Evolutionary conservation across 805 yeast species (phyloP).

Genomic region (Lachancea sp.): DNA sequence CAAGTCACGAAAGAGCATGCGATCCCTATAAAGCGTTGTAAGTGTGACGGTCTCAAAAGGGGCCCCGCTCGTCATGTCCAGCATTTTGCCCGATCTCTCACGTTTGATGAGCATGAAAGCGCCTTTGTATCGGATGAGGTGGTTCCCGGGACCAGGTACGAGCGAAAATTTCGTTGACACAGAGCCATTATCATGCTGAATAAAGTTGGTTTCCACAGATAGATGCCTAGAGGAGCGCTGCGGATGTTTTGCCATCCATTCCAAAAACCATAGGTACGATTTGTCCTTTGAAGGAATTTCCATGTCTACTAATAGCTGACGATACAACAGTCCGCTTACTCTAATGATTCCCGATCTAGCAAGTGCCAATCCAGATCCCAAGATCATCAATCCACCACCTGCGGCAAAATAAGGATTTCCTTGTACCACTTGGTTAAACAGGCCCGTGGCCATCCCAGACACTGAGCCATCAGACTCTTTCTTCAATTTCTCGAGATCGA

Average conservation of each 20-base stretch:
- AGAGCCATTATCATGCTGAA: slow-evolving; percentile 90
- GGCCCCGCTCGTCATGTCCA: slow-evolving; percentile 84
- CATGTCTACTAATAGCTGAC: slow-evolving; percentile 81
- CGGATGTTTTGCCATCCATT: slow-evolving; percentile 89
- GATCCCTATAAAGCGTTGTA: slow-evolving; percentile 82
- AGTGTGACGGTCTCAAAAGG: slow-evolving; percentile 96
- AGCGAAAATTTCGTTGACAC: slow-evolving; percentile 80
- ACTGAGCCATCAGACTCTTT: slow-evolving; percentile 18
- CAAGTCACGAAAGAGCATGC: slow-evolving; percentile 59
- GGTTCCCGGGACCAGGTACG: slow-evolving; percentile 97
- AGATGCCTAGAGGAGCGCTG: slow-evolving; percentile 72
- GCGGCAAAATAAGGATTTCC: slow-evolving; percentile 96
- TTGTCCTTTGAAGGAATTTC: slow-evolving; percentile 93
- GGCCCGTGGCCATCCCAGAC: slow-evolving; percentile 30
- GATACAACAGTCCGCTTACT: slow-evolving; percentile 60
- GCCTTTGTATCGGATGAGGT: slow-evolving; percentile 74
- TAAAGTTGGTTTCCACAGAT: slow-evolving; percentile 79
- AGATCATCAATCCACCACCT: slow-evolving; percentile 93
- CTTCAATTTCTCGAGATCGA: slow-evolving; percentile 11
- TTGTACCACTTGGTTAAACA: slow-evolving; percentile 49
- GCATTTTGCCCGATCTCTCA: slow-evolving; percentile 81
- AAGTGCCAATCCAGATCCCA: slow-evolving; percentile 84
- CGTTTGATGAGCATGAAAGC: slow-evolving; percentile 85
- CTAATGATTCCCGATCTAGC: slow-evolving; percentile 63
- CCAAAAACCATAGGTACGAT: slow-evolving; percentile 89